Evolutionary conservation across 345 rosid genomes (phyloP), one percentile per base, ranked within the genome.

Genomic region (Geranium rotundifolium): DNA sequence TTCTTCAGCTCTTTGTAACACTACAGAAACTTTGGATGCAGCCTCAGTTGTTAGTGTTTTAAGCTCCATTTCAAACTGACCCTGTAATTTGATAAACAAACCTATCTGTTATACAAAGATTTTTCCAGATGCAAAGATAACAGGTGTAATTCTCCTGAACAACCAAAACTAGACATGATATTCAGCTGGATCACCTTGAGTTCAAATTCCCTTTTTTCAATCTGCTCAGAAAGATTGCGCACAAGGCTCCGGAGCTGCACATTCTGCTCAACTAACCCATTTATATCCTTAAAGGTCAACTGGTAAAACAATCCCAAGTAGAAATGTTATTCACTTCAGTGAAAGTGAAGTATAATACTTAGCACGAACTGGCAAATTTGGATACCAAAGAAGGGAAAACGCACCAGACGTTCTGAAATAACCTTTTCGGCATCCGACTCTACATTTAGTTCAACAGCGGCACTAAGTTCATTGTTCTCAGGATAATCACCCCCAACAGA

Each of bases 191-290:
- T n/a, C 76, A 92, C 98, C 98, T 92, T 89, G 69, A 84, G 80
- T 62, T 87, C 93, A 77, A 46, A 65, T 81, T 92, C 97, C 67
- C 77, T 79, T 68, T 68, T 79, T 63, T 79, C 86, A 63, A 87
- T 80, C 80, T 87, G 93, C 58, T 85, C 82, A 60, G 95, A 84
- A 69, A 89, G 90, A 78, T 76, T 76, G 39, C 91, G 91, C n/a
- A 84, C 93, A 69, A 92, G 93, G 73, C 77, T 89, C 73, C 97
- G 84, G 66, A 92, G 93, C 69, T 92, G 85, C 60, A 83, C 95
- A 81, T 92, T 92, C 81, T 85, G 97, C 82, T 87, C 98, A 65
- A 92, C 95, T 65, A 92, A 76, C 71, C 96, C 97, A 72, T 83
- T 87, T 77, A 92, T 89, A 70, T 92, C 95, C 85, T 80, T 87